Conservation (phyloP, 2,329 filamentous ascomycete genomes). For the Hymenoscyphus scutula region DNA sequence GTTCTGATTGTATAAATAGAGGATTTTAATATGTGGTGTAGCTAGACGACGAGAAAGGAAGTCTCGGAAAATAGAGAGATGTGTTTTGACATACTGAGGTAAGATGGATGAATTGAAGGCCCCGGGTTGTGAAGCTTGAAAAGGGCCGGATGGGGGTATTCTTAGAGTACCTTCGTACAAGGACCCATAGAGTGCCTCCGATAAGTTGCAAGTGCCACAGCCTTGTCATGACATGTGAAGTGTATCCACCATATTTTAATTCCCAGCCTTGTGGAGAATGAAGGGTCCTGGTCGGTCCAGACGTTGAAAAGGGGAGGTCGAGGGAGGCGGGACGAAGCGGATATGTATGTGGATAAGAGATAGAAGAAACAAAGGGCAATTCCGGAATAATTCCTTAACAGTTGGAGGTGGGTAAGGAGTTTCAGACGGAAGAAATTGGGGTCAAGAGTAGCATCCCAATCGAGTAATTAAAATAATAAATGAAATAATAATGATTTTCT, state of each 20-base stretch:
- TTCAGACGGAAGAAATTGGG: background rate
- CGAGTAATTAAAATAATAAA: background rate
- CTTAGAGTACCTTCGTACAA: background rate
- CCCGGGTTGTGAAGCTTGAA: constrained; percentile 5
- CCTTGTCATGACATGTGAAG: constrained; percentile 9
- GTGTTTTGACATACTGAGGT: background rate
- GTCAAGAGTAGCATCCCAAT: background rate
- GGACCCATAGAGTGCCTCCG: background rate
- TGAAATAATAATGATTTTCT: background rate
- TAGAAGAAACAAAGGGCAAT: background rate
- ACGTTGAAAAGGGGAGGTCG: background rate
- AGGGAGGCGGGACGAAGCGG: constrained; percentile 3
- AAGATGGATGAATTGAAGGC: background rate
- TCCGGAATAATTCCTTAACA: background rate
- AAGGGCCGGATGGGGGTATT: constrained; percentile 13
- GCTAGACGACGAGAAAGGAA: background rate
- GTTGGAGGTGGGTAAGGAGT: background rate
- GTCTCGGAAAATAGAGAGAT: background rate
- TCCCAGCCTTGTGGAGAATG: constrained; percentile 13
- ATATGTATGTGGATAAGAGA: background rate
- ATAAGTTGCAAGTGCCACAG: constrained; percentile 4
- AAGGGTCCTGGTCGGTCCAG: constrained; percentile 1
- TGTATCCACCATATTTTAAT: background rate
- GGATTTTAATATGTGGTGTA: background rate
- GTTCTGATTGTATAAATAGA: background rate